A percentile compares a stretch with the other conserved stretches of the same genome.
Evolutionary conservation across 139 green algal genomes (phyloP).

Genomic region (Asterochloris erici): DNA sequence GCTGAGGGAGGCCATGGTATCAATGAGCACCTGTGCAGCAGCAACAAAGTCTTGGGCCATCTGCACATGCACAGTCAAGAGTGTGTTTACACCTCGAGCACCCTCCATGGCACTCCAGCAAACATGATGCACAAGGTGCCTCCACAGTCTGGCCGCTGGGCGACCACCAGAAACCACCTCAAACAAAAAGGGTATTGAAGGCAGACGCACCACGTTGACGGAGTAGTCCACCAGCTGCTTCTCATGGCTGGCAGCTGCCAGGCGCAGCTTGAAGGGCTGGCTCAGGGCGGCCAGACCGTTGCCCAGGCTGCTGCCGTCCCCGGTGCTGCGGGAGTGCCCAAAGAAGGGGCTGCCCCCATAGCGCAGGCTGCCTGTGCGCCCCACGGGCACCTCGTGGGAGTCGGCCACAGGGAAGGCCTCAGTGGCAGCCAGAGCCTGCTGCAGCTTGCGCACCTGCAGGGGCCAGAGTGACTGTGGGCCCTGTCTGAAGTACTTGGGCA

Average conservation of each 20-base stretch:
- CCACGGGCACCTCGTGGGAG: background rate
- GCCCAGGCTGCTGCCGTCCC: constrained; percentile 42
- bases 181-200: too few relatives aligned
- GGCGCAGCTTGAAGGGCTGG: constrained; percentile 91
- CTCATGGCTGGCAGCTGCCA: constrained; percentile 43
- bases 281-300: constrained; percentile 70
- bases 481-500: too few relatives aligned
- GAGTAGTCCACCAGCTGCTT: constrained; percentile 76
- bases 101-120: too few relatives aligned
- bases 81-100: too few relatives aligned
- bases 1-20: constrained; percentile 88
- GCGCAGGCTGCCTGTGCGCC: background rate
- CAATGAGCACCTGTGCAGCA: constrained; percentile 61
- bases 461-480: background rate
- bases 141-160: too few relatives aligned
- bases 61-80: too few relatives aligned
- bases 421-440: constrained; percentile 59
- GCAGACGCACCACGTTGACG: constrained; percentile 67
- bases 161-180: too few relatives aligned
- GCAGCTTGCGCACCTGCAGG: constrained; percentile 76
- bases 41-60: too few relatives aligned
- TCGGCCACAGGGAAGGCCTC: constrained; percentile 80
- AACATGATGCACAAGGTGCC: too few relatives aligned
- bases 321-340: constrained; percentile 2
- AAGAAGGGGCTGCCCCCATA: background rate